Base-by-base conservation (phyloP, 2,329 filamentous ascomycete genomes). In the Exophiala sideris region DNA sequence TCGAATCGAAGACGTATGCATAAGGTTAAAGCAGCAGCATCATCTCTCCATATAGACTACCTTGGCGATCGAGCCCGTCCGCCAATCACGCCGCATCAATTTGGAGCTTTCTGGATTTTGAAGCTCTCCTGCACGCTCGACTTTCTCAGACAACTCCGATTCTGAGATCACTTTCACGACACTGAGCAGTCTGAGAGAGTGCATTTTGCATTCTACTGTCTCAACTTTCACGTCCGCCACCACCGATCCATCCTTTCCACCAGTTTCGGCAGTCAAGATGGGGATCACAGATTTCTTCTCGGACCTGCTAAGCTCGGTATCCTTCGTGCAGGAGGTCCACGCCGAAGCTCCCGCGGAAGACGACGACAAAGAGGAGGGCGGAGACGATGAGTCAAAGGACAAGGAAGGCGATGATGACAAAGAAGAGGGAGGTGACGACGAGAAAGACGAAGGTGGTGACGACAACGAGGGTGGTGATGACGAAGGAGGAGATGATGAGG, bases 381-480 rank as follows among this genome's bases (percentile, higher is more conserved):
- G 64, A 48, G 69, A 68, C 52, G 49, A 66, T 21, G 64, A 64
- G 21, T 63, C 64, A 16, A 68, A 68, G 50, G 67, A 63, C 50
- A 57, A 63, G 24, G 68, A 71, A 50, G 65, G 69, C 47, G 71
- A 71, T 51, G 65, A 65, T 48, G 74, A 72, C 60, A 75, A 76
- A 59, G 75, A 75, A 40, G 73, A 75, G 45, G 66, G 69, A 44
- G 78, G 81, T 50, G 76, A 76, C 24, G 76, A 75, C 41, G 74
- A 74, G 16, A 81, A 78, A 40, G 75, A 74, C 38, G 79, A 74
- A 7, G 76, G 74, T 38, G 79, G 78, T 18, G 79, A 80, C 14
- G 83, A 79, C 21, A 83, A 80, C 34, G 83, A 82, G 32, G 84
- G 81, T 20, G 84, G 85, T 40, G 87, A 85, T 21, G 86, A 87